Evolutionary conservation across 164 flowering plant species (phyloP).

Genomic region (Vitis rotundifolia): DNA sequence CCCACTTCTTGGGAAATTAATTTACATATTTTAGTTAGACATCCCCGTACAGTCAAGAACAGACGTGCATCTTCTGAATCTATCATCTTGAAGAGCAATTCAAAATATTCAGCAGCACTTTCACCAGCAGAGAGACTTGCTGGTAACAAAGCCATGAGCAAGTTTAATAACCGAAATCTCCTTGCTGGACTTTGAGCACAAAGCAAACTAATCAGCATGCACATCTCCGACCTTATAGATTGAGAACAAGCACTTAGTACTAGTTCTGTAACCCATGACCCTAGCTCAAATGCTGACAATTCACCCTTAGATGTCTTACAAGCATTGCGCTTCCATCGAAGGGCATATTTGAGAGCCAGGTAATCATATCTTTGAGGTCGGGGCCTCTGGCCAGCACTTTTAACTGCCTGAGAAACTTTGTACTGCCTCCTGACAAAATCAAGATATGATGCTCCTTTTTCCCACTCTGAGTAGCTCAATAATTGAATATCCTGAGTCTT

Average conservation of each 20-base stretch:
- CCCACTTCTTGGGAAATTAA: slow-evolving; percentile 84
- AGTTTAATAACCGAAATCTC: slow-evolving; percentile 68
- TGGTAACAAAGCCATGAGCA: slow-evolving; percentile 76
- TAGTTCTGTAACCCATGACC: slow-evolving; percentile 96
- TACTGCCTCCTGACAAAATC: slow-evolving; percentile 98
- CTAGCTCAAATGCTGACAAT: slow-evolving; percentile 78
- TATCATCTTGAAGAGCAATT: slow-evolving; percentile 87
- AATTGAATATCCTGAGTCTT: slow-evolving; percentile 82
- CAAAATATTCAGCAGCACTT: slow-evolving; percentile 97
- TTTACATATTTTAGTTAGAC: slow-evolving; percentile 68
- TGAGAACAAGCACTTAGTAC: slow-evolving; percentile 95
- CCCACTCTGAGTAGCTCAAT: slow-evolving; percentile 97
- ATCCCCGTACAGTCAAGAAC: slow-evolving; percentile 86
- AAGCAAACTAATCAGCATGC: slow-evolving; percentile 79
- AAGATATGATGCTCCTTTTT: slow-evolving; percentile 93
- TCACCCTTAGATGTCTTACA: slow-evolving; percentile 53
- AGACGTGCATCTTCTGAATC: slow-evolving; percentile 93
- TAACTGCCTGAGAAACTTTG: slow-evolving; percentile 75
- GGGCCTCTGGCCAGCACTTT: slow-evolving; percentile 57
- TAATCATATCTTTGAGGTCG: slow-evolving; percentile 75
- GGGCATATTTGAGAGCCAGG: slow-evolving; percentile 87
- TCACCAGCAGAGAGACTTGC: slow-evolving; percentile 97
- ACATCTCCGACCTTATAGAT: slow-evolving; percentile 94
- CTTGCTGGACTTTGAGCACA: slow-evolving; percentile 83
- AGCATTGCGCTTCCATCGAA: slow-evolving; percentile 84